Evolutionary conservation across 768 basidiomycete genomes (phyloP).

Genomic region (Naganishia kalamii): DNA sequence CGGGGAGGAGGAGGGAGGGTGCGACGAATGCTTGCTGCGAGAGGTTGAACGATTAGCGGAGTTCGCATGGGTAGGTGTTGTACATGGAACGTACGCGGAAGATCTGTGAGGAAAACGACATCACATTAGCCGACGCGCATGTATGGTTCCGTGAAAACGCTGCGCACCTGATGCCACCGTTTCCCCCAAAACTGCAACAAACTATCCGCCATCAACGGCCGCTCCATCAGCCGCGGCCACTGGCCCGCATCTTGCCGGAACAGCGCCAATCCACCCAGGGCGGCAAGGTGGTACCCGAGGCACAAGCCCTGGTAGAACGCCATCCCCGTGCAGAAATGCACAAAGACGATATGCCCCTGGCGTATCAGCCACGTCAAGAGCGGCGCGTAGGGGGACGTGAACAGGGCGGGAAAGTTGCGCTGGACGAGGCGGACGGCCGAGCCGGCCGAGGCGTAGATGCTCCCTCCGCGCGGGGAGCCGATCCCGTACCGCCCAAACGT

Average conservation of each 20-base stretch:
- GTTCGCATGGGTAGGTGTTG: background rate
- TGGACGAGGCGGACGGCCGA: background rate
- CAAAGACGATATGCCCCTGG: background rate
- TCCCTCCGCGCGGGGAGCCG: background rate
- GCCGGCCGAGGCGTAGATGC: background rate
- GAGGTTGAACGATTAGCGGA: too few species aligned
- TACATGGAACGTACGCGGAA: background rate
- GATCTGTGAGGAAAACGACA: background rate
- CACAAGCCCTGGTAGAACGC: constrained; percentile 22
- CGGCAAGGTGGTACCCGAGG: constrained; percentile 18
- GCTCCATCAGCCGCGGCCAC: constrained; percentile 31
- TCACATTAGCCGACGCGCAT: background rate
- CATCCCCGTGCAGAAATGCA: constrained; percentile 10
- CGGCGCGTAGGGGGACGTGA: background rate
- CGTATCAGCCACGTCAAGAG: background rate
- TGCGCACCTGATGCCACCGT: constrained; percentile 44
- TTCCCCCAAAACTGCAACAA: constrained; percentile 43
- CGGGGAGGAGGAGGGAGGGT: constrained; percentile 27
- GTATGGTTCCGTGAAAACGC: too few species aligned
- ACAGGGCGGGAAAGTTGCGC: background rate
- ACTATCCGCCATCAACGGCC: constrained; percentile 35
- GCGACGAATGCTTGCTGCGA: constrained; percentile 29
- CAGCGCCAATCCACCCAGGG: constrained; percentile 4
- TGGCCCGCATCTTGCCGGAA: background rate
- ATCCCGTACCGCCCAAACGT: background rate